Evolutionary conservation across 805 yeast species (phyloP).

Genomic region (Kluyveromyces dobzhanskii): DNA sequence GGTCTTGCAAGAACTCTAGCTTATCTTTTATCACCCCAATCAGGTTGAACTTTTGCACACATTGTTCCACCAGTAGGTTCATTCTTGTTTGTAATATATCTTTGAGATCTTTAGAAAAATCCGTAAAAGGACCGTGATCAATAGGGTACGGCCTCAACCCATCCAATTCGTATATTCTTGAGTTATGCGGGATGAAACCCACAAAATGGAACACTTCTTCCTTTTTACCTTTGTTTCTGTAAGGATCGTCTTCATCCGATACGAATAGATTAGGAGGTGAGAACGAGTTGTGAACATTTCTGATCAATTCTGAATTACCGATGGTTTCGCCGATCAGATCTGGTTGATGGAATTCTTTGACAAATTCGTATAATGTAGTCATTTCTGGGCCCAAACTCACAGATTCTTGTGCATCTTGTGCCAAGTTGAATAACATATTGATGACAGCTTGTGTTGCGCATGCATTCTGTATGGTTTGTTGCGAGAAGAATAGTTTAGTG

Average conservation of each 20-base stretch:
- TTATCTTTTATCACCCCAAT: slow-evolving; percentile 46
- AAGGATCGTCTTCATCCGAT: slow-evolving; percentile 33
- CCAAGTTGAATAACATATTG: slow-evolving; percentile 36
- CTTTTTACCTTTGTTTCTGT: slow-evolving; percentile 23
- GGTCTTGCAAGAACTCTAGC: slow-evolving; percentile 29
- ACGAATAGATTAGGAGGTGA: slow-evolving; percentile 44
- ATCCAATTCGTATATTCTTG: slow-evolving; percentile 50
- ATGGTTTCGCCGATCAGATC: slow-evolving; percentile 53
- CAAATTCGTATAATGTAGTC: slow-evolving; percentile 40
- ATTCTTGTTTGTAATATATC: slow-evolving; percentile 40
- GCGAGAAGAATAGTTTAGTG: slow-evolving; percentile 47
- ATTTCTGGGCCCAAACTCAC: slow-evolving; percentile 44
- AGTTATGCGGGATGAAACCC: slow-evolving; percentile 40
- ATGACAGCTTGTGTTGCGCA: slow-evolving; percentile 70
- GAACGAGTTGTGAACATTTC: slow-evolving; percentile 54
- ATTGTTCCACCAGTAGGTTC: slow-evolving; percentile 29
- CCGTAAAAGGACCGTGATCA: slow-evolving; percentile 23
- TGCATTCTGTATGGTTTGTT: slow-evolving; percentile 57
- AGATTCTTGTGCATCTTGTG: slow-evolving; percentile 29
- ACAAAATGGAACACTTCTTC: slow-evolving; percentile 55
- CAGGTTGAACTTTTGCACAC: slow-evolving; percentile 47
- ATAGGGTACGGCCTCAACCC: slow-evolving; percentile 53
- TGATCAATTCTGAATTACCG: slow-evolving; percentile 47
- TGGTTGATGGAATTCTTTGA: slow-evolving; percentile 41
- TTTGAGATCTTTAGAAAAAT: slow-evolving; percentile 36